phyloP scores from a whole-genome alignment of 129 eudicot genomes.

The Erigeron canadensis region DNA sequence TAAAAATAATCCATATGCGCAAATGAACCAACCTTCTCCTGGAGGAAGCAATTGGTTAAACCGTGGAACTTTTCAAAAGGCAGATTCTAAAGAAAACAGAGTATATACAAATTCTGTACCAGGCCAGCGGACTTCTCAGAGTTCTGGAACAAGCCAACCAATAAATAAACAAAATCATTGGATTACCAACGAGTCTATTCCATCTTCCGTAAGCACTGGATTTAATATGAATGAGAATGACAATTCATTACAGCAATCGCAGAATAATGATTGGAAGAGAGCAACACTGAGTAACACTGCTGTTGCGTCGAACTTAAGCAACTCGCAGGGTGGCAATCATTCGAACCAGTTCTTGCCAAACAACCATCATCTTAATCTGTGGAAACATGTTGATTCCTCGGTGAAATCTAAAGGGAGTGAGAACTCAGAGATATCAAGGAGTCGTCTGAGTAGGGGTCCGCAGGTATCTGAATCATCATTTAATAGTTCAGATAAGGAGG shows the following conservation, averaged over 20 bases:
- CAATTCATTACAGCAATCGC: constrained; percentile 35
- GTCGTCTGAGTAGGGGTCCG: constrained; percentile 42
- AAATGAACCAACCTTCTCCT: constrained; percentile 34
- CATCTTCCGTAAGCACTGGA: constrained; percentile 38
- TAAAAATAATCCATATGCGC: constrained; percentile 35
- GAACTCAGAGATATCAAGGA: constrained; percentile 38
- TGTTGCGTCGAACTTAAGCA: constrained; percentile 30
- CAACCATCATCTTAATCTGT: constrained; percentile 40
- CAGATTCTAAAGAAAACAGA: constrained; percentile 40
- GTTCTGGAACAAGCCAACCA: constrained; percentile 38
- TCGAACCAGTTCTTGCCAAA: constrained; percentile 37
- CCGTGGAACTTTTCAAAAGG: constrained; percentile 35
- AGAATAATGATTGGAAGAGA: constrained; percentile 39
- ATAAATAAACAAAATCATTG: constrained; percentile 37
- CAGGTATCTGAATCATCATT: constrained; percentile 53
- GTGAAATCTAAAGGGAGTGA: constrained; percentile 46
- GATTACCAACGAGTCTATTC: constrained; percentile 37
- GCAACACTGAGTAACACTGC: constrained; percentile 34
- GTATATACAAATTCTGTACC: constrained; percentile 36
- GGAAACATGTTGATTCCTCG: constrained; percentile 54
- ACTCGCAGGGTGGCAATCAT: constrained; percentile 33
- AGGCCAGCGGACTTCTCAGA: constrained; percentile 42
- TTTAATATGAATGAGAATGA: constrained; percentile 36
- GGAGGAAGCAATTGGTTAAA: constrained; percentile 59
- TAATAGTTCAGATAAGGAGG: constrained; percentile 48